phyloP scores from a whole-genome alignment of 352 stramenopile species.

The Phytopythium delawarense region DNA sequence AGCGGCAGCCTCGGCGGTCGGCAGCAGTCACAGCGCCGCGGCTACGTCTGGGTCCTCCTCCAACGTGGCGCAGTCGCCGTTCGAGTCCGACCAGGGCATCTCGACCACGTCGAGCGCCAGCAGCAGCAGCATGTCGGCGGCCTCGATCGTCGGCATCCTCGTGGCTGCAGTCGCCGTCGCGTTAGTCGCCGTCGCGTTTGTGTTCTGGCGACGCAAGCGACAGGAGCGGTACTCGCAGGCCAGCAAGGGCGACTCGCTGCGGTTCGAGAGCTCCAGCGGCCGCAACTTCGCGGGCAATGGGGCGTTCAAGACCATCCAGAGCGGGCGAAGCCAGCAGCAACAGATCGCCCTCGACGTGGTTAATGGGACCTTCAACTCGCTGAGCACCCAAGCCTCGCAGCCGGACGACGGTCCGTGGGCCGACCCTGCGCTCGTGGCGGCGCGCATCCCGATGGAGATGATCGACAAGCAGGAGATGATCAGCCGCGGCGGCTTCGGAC shows the following conservation, averaged over 20 bases:
- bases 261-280: slow-evolving; percentile 13
- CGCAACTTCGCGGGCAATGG: slow-evolving; percentile 12
- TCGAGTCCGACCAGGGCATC: slow-evolving; percentile 5
- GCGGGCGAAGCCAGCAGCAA: not conserved
- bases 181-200: slow-evolving; percentile 34
- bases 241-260: slow-evolving; percentile 2
- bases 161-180: slow-evolving; percentile 29
- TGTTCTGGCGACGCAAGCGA: slow-evolving; percentile 31
- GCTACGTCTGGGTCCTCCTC: not conserved
- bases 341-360: slow-evolving; percentile 6
- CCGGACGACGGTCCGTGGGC: slow-evolving; percentile 25
- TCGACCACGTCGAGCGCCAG: not conserved
- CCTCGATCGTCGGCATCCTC: slow-evolving; percentile 27
- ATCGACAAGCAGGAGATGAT: slow-evolving; percentile 36
- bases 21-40: not conserved
- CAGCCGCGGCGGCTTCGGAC: slow-evolving; percentile 43
- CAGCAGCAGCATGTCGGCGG: slow-evolving; percentile 2
- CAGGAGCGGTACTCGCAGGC: slow-evolving; percentile 21
- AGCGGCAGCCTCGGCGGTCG: not conserved
- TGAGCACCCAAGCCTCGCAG: not conserved
- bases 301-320: slow-evolving; percentile 20
- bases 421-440: slow-evolving; percentile 28
- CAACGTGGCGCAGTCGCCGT: slow-evolving; percentile 4
- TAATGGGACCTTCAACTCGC: slow-evolving; percentile 16
- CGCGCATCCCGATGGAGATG: slow-evolving; percentile 42